Evolutionary conservation across 179 eudicot species (phyloP).

Genomic region (Beta corolliflora): DNA sequence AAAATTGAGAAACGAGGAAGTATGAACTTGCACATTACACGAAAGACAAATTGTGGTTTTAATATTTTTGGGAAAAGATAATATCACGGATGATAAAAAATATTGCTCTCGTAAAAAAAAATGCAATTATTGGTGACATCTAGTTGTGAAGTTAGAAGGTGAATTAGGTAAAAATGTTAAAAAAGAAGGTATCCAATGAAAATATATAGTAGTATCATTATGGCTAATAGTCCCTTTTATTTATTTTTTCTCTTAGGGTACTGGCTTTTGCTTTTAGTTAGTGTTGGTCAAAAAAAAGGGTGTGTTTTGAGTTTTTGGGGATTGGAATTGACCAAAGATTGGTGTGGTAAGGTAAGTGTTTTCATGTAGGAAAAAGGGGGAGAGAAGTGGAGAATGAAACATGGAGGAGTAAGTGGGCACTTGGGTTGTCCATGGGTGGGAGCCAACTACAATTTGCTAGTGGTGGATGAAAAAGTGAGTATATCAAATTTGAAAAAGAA

Average conservation of each 20-base stretch:
- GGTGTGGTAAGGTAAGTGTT: conserved; percentile 17
- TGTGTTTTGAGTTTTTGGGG: conserved; percentile 14
- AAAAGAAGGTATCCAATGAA: conserved; percentile 28
- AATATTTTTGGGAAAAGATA: too few relatives aligned
- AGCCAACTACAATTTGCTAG: conserved; percentile 19
- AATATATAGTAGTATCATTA: conserved; percentile 17
- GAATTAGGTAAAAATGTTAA: conserved; percentile 15
- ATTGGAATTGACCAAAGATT: conserved; percentile 31
- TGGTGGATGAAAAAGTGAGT: conserved; percentile 21
- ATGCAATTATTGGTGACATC: conserved; percentile 10
- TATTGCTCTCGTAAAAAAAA: neutral
- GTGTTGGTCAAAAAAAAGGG: conserved; percentile 36
- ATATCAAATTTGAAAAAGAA: neutral
- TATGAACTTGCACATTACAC: too few relatives aligned
- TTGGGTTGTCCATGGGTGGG: conserved; percentile 23
- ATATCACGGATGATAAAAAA: too few relatives aligned
- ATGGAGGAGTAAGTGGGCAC: conserved; percentile 23
- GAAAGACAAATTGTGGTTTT: too few relatives aligned
- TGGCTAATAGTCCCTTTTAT: conserved; percentile 7
- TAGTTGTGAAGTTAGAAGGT: neutral
- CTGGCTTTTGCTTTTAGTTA: conserved; percentile 25
- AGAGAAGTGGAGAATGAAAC: conserved; percentile 29
- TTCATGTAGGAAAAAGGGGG: conserved; percentile 23
- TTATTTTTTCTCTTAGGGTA: neutral
- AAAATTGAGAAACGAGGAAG: too few relatives aligned